A percentile compares a stretch with the other conserved stretches of the same genome.
Conservation (phyloP, 2,329 filamentous ascomycete genomes). For the Lecanosticta acicola region DNA sequence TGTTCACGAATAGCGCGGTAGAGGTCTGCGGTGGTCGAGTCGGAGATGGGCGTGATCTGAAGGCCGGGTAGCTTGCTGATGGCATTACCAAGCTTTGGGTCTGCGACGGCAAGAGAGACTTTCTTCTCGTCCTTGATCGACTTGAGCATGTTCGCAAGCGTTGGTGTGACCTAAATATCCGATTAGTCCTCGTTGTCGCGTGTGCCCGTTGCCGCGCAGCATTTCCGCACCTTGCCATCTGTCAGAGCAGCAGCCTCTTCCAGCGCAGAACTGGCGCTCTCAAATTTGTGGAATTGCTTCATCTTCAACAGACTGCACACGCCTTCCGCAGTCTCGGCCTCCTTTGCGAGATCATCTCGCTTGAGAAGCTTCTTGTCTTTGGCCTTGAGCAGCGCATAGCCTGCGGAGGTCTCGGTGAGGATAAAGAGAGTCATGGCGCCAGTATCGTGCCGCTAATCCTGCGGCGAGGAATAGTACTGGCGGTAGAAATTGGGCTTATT, state of each 20-base stretch:
- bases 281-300: slow-evolving; percentile 96
- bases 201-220: background rate
- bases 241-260: slow-evolving; percentile 84
- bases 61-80: slow-evolving; percentile 89
- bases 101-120: slow-evolving; percentile 85
- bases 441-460: slow-evolving; percentile 10
- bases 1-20: slow-evolving; percentile 93
- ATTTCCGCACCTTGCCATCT: slow-evolving; percentile 64
- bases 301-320: slow-evolving; percentile 88
- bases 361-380: slow-evolving; percentile 98
- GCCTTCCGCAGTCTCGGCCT: slow-evolving; percentile 74
- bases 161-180: slow-evolving; percentile 64
- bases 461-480: slow-evolving; percentile 9
- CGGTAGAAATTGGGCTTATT: background rate
- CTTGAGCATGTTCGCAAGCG: slow-evolving; percentile 75
- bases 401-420: slow-evolving; percentile 88
- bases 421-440: slow-evolving; percentile 59
- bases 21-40: slow-evolving; percentile 76
- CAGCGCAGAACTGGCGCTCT: slow-evolving; percentile 82
- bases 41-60: slow-evolving; percentile 75
- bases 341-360: slow-evolving; percentile 69
- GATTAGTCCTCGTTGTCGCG: background rate
- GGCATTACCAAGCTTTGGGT: slow-evolving; percentile 82
- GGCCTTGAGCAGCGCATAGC: slow-evolving; percentile 97
- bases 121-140: slow-evolving; percentile 97